phyloP scores from a whole-genome alignment of 768 basidiomycete species.

The Boletus patriciae region DNA sequence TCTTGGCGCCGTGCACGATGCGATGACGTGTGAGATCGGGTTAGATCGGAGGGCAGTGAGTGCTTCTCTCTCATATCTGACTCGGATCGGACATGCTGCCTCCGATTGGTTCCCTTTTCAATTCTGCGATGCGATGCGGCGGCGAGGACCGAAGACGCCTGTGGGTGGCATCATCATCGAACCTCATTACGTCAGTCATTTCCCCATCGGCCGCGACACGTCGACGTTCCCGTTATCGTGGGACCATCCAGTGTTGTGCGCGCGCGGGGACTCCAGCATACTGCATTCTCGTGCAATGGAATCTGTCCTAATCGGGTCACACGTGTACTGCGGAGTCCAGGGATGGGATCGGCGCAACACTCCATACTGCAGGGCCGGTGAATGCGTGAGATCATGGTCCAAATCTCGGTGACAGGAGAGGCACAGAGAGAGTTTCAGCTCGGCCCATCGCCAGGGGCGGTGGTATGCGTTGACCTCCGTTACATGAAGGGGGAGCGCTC shows the following conservation, averaged over 20 bases:
- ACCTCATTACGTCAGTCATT: constrained; percentile 23
- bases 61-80: neutral
- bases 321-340: constrained; percentile 11
- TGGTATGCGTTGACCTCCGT: neutral
- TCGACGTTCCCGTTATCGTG: constrained; percentile 17
- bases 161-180: constrained; percentile 28
- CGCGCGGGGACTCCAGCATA: neutral
- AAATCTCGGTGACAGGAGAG: constrained; percentile 13
- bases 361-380: neutral
- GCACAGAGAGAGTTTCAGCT: neutral
- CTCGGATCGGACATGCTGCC: neutral
- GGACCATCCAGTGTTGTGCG: constrained; percentile 3
- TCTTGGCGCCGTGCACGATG: neutral
- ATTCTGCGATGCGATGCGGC: constrained; percentile 10
- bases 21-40: constrained; percentile 23
- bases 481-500: constrained; percentile 8
- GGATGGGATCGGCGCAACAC: constrained; percentile 1
- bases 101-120: constrained; percentile 13
- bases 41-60: constrained; percentile 5
- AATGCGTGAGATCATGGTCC: constrained; percentile 13
- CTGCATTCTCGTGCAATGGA: neutral
- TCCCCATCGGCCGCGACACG: neutral
- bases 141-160: constrained; percentile 31
- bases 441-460: constrained; percentile 5
- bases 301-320: constrained; percentile 3